Evolutionary conservation across 345 rosid species (phyloP), one percentile per base, ranked within the genome.

Genomic region (Anastatica hierochuntica): DNA sequence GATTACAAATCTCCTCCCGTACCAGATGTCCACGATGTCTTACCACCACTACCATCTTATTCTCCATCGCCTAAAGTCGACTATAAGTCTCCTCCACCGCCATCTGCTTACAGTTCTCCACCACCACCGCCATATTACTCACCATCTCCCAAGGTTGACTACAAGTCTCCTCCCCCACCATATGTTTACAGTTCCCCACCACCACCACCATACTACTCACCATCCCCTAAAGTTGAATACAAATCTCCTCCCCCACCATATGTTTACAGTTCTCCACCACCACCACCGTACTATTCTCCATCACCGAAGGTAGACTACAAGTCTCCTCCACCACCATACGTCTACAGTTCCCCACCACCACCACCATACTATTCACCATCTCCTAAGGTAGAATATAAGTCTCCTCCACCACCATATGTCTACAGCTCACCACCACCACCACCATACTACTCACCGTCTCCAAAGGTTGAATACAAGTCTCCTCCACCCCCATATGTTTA

Each of bases 391-490:
- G 36, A 47, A 0, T 47, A 47, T 8, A 47, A 47, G 14, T 47
- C 52, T 15, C 52, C 52, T 9, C 52, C 52, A 14, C 52, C 52
- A 10, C 52, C 52, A 5, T 47, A 47, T 27, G 52, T 47, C 4
- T 47, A 47, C 36, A 47, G 36, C 1, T 47, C 52, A 0, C 52
- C 52, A 47, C 52, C 52, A 29, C 52, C 52, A 29, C 52, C 52
- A 27, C 52, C 37, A 10, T 47, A 47, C 14, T 45, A 45, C 4
- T 24, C 50, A 0, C 50, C 50, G 14, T 45, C 50, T 0, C 50
- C 50, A 1, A 45, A 24, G 1, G 50, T 45, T 0, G 23, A 27
- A 0, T 47, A 47, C 37, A 47, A 29, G 2, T 47, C 52, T 10
- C 52, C 52, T 4, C 37, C 52, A 5, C 52, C 52, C 14, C 52